These are phyloP conservation scores for Scheffersomyces spartinae DNA, from an alignment of 805 yeast genomes.

Conservation along the genomic window DNA sequence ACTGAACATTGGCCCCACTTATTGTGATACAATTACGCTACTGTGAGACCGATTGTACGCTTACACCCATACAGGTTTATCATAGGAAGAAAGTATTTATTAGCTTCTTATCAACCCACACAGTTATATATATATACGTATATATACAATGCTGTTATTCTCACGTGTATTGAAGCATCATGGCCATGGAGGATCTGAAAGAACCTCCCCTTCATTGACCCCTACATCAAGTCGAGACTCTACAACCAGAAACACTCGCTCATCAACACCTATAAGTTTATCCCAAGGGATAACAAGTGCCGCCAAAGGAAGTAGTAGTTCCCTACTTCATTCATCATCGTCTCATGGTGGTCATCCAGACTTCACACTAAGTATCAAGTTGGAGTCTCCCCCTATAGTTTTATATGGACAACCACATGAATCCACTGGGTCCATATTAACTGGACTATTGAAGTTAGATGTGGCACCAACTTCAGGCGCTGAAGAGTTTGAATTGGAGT, in stretches of 20 bases:
- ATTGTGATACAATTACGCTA: no score
- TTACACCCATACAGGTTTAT: no score
- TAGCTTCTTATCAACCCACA: no score
- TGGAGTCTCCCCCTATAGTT: slow-evolving; percentile 88
- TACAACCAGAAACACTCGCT: slow-evolving; percentile 2
- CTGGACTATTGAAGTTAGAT: slow-evolving; percentile 60
- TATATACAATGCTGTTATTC: slow-evolving; percentile 14
- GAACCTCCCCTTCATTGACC: no score
- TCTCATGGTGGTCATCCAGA: slow-evolving; percentile 10
- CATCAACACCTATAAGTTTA: no score
- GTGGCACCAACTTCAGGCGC: slow-evolving; percentile 8
- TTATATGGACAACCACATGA: slow-evolving; percentile 71
- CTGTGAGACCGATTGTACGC: no score
- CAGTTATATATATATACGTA: no score
- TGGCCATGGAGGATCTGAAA: slow-evolving; percentile 6
- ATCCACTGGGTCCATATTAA: slow-evolving; percentile 74
- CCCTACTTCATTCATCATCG: background rate
- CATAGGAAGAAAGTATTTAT: no score
- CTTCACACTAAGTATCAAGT: slow-evolving; percentile 40
- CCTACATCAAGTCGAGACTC: slow-evolving; percentile 2
- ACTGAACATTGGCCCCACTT: no score
- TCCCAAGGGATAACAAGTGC: no score
- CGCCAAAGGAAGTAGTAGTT: slow-evolving; percentile 1
- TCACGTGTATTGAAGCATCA: slow-evolving; percentile 12
- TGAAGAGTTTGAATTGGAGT: slow-evolving; percentile 38